Conservation (phyloP, 1,284 basidiomycete species). For the Pseudomicrostroma phylloplanum region DNA sequence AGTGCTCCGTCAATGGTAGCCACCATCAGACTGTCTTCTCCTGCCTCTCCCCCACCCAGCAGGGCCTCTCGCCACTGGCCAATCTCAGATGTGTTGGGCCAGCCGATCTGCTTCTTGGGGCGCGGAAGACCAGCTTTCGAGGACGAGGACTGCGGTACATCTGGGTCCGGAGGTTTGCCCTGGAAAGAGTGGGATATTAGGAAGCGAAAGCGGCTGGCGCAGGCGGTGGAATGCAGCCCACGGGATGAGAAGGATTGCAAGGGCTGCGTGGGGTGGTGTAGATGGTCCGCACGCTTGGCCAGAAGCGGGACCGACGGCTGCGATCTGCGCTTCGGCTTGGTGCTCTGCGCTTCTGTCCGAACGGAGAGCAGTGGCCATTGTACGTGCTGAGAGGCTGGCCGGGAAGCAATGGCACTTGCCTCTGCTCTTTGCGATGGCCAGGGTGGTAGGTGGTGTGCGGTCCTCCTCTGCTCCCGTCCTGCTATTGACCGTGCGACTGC, state of each 20-base stretch:
- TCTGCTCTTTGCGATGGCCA: too few species aligned
- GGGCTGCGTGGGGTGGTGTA: too few species aligned
- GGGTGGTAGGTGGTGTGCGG: too few species aligned
- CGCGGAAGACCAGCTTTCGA: neutral
- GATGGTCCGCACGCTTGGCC: too few species aligned
- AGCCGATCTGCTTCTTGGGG: neutral
- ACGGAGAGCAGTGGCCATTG: too few species aligned
- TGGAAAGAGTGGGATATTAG: slow-evolving; percentile 1
- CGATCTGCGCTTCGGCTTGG: too few species aligned
- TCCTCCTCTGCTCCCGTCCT: too few species aligned
- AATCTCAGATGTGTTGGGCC: slow-evolving; percentile 53
- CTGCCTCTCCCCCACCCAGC: slow-evolving; percentile 56
- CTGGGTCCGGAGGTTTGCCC: slow-evolving; percentile 5
- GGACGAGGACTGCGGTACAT: neutral
- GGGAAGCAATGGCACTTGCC: too few species aligned
- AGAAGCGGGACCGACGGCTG: too few species aligned
- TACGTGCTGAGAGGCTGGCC: too few species aligned
- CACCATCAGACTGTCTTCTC: slow-evolving; percentile 54
- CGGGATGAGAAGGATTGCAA: neutral
- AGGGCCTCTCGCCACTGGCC: slow-evolving; percentile 63
- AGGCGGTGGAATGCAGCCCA: neutral
- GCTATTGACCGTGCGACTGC: too few species aligned
- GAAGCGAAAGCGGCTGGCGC: slow-evolving; percentile 3
- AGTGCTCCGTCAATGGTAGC: slow-evolving; percentile 57
- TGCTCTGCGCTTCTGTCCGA: too few species aligned